phyloP scores from a whole-genome alignment of 2,329 filamentous ascomycete genomes.

The Penicillium sp. region DNA sequence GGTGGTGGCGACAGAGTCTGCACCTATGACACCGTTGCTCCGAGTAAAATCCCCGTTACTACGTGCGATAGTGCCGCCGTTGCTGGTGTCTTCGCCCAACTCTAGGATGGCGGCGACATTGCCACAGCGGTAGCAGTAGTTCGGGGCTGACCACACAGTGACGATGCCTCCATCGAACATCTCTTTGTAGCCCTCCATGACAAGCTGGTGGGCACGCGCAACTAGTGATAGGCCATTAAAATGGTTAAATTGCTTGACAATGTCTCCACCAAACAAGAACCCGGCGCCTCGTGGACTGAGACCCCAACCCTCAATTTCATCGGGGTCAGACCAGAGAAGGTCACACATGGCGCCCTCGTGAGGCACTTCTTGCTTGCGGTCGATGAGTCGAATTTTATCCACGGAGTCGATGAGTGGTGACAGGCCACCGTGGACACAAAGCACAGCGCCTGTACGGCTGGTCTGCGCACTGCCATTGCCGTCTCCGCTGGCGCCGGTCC shows the following conservation, averaged over 20 bases:
- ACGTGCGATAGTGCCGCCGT: conserved; percentile 65
- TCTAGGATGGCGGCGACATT: conserved; percentile 96
- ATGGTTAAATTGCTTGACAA: conserved; percentile 94
- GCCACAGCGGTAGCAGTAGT: conserved; percentile 94
- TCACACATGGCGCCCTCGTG: conserved; percentile 99
- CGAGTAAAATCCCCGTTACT: conserved; percentile 52
- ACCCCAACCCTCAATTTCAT: conserved; percentile 97
- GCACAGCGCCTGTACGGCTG: conserved; percentile 71
- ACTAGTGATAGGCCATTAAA: conserved; percentile 89
- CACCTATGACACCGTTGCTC: conserved; percentile 50
- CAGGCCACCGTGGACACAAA: conserved; percentile 93
- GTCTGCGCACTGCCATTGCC: conserved; percentile 51
- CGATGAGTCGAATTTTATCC: conserved; percentile 90
- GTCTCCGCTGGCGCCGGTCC: conserved; percentile 71
- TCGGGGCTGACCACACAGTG: conserved; percentile 97
- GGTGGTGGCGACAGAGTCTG: conserved; percentile 45
- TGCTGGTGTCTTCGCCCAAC: conserved; percentile 80
- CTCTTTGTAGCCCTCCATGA: conserved; percentile 99
- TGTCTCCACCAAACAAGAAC: conserved; percentile 92
- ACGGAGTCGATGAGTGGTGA: conserved; percentile 89
- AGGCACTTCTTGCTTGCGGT: conserved; percentile 96
- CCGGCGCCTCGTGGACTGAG: conserved; percentile 89
- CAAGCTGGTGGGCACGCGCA: conserved; percentile 90
- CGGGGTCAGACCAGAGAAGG: conserved; percentile 93
- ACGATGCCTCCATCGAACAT: conserved; percentile 97